phyloP scores from a whole-genome alignment of 2,329 filamentous ascomycete species.

The Laburnicola sp. region DNA sequence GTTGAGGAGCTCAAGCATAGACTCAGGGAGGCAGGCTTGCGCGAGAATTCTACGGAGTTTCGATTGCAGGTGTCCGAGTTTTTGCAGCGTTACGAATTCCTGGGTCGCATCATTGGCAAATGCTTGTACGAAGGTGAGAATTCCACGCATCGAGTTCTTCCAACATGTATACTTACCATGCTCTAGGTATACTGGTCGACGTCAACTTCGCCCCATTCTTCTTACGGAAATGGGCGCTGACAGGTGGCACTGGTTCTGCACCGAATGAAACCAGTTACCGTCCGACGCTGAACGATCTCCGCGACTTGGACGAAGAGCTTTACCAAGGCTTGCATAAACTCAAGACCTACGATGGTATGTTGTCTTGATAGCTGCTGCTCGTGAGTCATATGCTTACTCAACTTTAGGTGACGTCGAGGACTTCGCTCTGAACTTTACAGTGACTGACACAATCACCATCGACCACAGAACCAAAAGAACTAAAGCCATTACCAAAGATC shows the following conservation, averaged over 20 bases:
- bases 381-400: not conserved
- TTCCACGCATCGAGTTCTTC: not conserved
- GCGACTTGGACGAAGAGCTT: slow-evolving; percentile 85
- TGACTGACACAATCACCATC: slow-evolving; percentile 67
- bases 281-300: slow-evolving; percentile 90
- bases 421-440: slow-evolving; percentile 84
- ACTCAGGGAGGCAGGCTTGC: slow-evolving; percentile 57
- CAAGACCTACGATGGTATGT: slow-evolving; percentile 72
- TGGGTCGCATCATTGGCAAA: slow-evolving; percentile 91
- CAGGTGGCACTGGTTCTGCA: slow-evolving; percentile 64
- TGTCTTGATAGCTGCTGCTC: not conserved
- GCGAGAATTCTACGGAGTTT: slow-evolving; percentile 60
- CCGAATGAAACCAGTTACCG: slow-evolving; percentile 74
- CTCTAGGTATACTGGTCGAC: slow-evolving; percentile 78
- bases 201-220: slow-evolving; percentile 95
- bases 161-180: not conserved
- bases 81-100: slow-evolving; percentile 80
- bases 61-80: slow-evolving; percentile 62
- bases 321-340: slow-evolving; percentile 82
- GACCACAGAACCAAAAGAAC: slow-evolving; percentile 47
- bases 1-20: slow-evolving; percentile 69
- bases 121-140: slow-evolving; percentile 81
- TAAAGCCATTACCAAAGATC: slow-evolving; percentile 70
- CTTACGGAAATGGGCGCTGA: slow-evolving; percentile 88
- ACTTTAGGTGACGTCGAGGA: slow-evolving; percentile 69